Conservation (phyloP, 2,329 filamentous ascomycete species). For the Fusarium pseudoanthophilum region DNA sequence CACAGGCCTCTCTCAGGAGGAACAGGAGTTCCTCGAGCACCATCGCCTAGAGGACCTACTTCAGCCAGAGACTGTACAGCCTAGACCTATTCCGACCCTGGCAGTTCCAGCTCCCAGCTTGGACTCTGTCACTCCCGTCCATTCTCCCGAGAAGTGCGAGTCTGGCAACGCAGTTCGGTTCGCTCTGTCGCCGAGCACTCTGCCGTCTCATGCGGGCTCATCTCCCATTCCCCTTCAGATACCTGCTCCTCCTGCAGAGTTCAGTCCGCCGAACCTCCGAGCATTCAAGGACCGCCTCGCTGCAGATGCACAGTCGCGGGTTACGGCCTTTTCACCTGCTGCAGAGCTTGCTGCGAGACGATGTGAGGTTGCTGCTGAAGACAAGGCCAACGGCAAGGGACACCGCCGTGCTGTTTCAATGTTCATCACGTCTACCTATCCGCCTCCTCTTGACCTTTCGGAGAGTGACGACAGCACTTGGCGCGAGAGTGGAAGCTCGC, state of each 20-base stretch:
- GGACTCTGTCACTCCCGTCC: slow-evolving; percentile 9
- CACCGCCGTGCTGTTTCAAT: slow-evolving; percentile 12
- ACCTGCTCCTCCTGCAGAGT: not conserved
- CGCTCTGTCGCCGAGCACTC: not conserved
- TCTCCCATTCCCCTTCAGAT: slow-evolving; percentile 7
- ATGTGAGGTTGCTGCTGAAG: slow-evolving; percentile 11
- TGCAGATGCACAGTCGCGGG: not conserved
- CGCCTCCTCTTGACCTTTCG: not conserved
- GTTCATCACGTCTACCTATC: not conserved
- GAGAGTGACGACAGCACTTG: slow-evolving; percentile 20
- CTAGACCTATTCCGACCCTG: not conserved
- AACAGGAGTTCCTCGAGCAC: not conserved
- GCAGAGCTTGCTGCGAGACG: slow-evolving; percentile 18
- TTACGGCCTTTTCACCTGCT: slow-evolving; percentile 7
- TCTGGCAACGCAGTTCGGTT: slow-evolving; percentile 6
- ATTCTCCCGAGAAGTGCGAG: slow-evolving; percentile 6
- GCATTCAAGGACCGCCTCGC: slow-evolving; percentile 24
- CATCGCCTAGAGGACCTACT: not conserved
- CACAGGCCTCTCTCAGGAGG: not conserved
- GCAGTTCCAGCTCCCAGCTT: not conserved
- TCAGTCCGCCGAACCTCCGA: not conserved
- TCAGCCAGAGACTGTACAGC: not conserved
- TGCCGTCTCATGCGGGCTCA: slow-evolving; percentile 4
- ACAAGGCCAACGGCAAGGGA: not conserved
- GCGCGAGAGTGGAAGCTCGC: slow-evolving; percentile 1